Percentiles rank a stretch among this genome's conserved stretches.
Conservation (phyloP, 2,329 filamentous ascomycete species). For the Alternaria hordeiaustralica region DNA sequence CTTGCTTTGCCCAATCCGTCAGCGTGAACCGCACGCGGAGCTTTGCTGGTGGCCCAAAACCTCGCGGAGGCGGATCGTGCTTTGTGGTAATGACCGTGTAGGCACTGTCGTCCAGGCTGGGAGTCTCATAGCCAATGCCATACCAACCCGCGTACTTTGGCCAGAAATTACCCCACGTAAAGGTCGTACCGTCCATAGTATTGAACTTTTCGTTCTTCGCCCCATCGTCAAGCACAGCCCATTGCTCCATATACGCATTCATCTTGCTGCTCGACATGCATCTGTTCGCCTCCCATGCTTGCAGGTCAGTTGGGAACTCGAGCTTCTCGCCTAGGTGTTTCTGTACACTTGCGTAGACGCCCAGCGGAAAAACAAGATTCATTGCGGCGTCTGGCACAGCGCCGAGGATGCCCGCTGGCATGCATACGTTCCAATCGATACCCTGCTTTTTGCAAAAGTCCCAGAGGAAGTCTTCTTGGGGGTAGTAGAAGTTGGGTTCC, state of each 20-base stretch:
- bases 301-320: slow-evolving; percentile 53
- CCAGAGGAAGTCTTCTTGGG: slow-evolving; percentile 59
- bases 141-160: slow-evolving; percentile 56
- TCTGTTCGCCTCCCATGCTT: slow-evolving; percentile 53
- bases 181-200: slow-evolving; percentile 52
- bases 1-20: slow-evolving; percentile 54
- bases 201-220: slow-evolving; percentile 59
- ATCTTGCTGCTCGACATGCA: slow-evolving; percentile 55
- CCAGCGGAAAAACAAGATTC: slow-evolving; percentile 58
- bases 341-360: slow-evolving; percentile 58
- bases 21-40: slow-evolving; percentile 52
- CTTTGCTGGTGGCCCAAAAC: slow-evolving; percentile 53
- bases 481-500: slow-evolving; percentile 63
- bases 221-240: slow-evolving; percentile 54
- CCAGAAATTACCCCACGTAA: slow-evolving; percentile 59
- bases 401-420: slow-evolving; percentile 58
- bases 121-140: slow-evolving; percentile 47
- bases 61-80: slow-evolving; percentile 39
- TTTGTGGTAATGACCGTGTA: slow-evolving; percentile 26
- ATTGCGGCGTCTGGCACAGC: slow-evolving; percentile 59
- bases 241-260: slow-evolving; percentile 61
- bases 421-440: slow-evolving; percentile 56
- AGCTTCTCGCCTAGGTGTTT: slow-evolving; percentile 52
- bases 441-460: slow-evolving; percentile 50
- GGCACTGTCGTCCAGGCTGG: slow-evolving; percentile 18